Evolutionary conservation across 805 yeast species (phyloP).

Genomic region (Candida bentonensis): DNA sequence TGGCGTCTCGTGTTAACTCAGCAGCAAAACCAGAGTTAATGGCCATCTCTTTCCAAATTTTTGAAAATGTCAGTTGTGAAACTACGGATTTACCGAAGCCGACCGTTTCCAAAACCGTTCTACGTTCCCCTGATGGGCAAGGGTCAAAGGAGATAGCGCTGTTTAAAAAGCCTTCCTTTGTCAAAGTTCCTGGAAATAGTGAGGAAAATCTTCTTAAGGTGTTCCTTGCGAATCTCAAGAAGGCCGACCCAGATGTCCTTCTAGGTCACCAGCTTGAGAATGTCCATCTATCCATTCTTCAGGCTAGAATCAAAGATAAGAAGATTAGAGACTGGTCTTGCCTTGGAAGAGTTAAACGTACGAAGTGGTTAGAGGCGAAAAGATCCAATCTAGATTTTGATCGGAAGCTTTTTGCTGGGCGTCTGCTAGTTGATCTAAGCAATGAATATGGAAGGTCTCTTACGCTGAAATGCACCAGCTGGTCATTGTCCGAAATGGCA

Average conservation of each 20-base stretch:
- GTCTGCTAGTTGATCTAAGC: slow-evolving; percentile 82
- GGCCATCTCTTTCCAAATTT: slow-evolving; percentile 65
- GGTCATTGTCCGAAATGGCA: slow-evolving; percentile 90
- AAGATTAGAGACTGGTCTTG: slow-evolving; percentile 65
- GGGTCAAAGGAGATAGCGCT: neutral
- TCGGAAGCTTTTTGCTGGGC: slow-evolving; percentile 65
- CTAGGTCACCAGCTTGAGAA: slow-evolving; percentile 79
- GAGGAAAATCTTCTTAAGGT: slow-evolving; percentile 38
- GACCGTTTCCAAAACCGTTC: neutral
- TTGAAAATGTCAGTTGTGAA: slow-evolving; percentile 57
- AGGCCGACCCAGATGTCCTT: slow-evolving; percentile 84
- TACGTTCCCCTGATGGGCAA: neutral
- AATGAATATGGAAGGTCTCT: slow-evolving; percentile 91
- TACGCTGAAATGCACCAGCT: slow-evolving; percentile 82
- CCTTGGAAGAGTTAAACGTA: slow-evolving; percentile 66
- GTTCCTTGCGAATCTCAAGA: slow-evolving; percentile 55
- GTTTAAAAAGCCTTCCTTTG: neutral
- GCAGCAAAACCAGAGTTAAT: slow-evolving; percentile 77
- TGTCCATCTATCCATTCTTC: slow-evolving; percentile 61
- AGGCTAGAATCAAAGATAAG: slow-evolving; percentile 67
- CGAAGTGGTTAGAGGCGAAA: slow-evolving; percentile 60
- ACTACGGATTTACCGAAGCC: slow-evolving; percentile 16
- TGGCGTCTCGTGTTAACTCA: slow-evolving; percentile 69
- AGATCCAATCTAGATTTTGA: slow-evolving; percentile 33
- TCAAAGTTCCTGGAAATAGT: neutral